Evolutionary conservation across 169 alveolate genomes (phyloP).

Genomic region (Eimeria falciformis): DNA sequence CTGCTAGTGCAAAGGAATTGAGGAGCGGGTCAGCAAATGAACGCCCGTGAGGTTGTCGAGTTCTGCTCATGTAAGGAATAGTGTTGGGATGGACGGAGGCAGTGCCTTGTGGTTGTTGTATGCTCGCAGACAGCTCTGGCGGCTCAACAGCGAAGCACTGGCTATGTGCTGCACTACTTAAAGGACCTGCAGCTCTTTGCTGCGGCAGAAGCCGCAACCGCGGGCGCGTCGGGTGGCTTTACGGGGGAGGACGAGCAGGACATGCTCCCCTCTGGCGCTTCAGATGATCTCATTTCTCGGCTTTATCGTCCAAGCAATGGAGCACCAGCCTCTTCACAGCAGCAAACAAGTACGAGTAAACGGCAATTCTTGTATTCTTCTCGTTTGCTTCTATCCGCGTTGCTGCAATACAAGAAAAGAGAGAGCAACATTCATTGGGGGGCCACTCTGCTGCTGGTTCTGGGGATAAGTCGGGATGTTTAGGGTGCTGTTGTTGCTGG

Average conservation of each 20-base stretch:
- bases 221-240: conserved; percentile 54
- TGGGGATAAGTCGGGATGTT: not conserved
- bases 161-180: conserved; percentile 61
- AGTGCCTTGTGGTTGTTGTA: not conserved
- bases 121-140: conserved; percentile 64
- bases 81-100: not conserved
- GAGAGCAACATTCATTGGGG: no score
- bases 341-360: conserved; percentile 44
- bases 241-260: conserved; percentile 46
- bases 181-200: conserved; percentile 67
- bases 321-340: not conserved
- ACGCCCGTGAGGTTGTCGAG: no score
- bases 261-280: conserved; percentile 4
- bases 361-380: no score
- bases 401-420: no score
- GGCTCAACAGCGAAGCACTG: conserved; percentile 67
- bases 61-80: not conserved
- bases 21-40: no score
- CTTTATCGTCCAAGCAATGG: conserved; percentile 41
- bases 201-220: conserved; percentile 64
- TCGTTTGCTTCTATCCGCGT: no score
- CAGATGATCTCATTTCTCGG: conserved; percentile 49
- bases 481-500: not conserved
- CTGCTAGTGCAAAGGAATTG: not conserved
- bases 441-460: not conserved